These are phyloP conservation scores for Globisporangium cystogenes DNA, from an alignment of 352 stramenopile genomes.

Conservation along the genomic window DNA sequence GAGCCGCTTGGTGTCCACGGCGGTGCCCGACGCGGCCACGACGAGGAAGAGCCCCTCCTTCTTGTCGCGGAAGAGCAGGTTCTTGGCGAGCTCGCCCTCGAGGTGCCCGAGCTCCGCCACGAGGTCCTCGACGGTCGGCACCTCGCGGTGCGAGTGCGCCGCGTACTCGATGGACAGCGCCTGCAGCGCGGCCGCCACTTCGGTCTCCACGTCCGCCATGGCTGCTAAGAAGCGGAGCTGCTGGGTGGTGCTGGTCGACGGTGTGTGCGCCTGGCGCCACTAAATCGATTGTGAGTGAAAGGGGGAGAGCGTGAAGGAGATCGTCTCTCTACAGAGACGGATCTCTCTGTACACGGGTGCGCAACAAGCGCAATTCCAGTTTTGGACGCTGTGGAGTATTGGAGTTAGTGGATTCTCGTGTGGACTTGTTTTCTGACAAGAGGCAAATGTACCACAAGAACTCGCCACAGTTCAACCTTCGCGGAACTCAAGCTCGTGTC, in stretches of 20 bases:
- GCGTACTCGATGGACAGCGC: constrained; percentile 52
- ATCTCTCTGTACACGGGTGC: too few species aligned
- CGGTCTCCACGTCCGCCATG: constrained; percentile 46
- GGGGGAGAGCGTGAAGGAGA: too few species aligned
- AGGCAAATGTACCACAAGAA: too few species aligned
- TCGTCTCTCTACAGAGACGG: too few species aligned
- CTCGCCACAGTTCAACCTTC: too few species aligned
- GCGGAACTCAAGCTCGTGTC: too few species aligned
- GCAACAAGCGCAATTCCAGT: too few species aligned
- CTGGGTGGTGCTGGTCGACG: neutral
- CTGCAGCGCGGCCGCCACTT: constrained; percentile 48
- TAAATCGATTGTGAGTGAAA: constrained; percentile 9
- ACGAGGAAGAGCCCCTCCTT: constrained; percentile 97
- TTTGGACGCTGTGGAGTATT: too few species aligned
- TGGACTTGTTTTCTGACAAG: too few species aligned
- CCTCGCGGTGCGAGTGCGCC: constrained; percentile 45
- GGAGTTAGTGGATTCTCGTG: too few species aligned
- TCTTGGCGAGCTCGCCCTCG: constrained; percentile 90
- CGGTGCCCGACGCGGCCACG: constrained; percentile 67
- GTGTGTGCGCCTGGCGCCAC: constrained; percentile 11
- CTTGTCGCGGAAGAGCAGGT: constrained; percentile 98
- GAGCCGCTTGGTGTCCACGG: constrained; percentile 92
- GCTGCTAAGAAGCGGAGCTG: neutral
- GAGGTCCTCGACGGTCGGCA: constrained; percentile 72
- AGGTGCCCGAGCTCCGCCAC: constrained; percentile 72